Evolutionary conservation across 108 stramenopile genomes (phyloP), one percentile per base, ranked within the genome.

Genomic region (Aurantiochytrium sp.): DNA sequence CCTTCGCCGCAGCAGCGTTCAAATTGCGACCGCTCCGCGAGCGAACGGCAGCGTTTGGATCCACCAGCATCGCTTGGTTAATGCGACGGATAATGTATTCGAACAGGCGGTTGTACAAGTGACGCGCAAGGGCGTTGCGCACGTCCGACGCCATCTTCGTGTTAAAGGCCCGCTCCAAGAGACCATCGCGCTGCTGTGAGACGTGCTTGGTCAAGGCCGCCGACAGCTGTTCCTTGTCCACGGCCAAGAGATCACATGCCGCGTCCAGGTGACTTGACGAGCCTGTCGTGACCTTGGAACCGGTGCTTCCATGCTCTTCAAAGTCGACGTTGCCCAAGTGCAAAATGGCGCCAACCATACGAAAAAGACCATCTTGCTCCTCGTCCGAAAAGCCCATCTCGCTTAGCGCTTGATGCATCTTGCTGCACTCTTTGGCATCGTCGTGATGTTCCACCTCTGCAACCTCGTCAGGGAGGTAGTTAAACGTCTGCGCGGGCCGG

Each of bases 21-120:
- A 83, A 12, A 23, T 83, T 35, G 12, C 76, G 45, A 45, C 23
- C 49, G 51, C 76, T 83, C 51, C 51, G 76, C n/a, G 76, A 53
- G 12, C 87, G 53, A 5, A 72, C 45, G 5, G 87, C 87, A 8
- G 21, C 5, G 14, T 19, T 42, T 10, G 16, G 25, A 5, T 76
- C 47, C 6, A 96, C 96, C 60, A 91, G 92, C 87, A 97, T 95
- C 90, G 95, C 94, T 69, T 93, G 92, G 92, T 98, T 98, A 72
- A 98, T 96, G 72, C 96, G 92, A 8, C 91, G 91, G 60, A 98
- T 97, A 2, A 98, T 93, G 96, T 96, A 97, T n/a, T 97, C 89
- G 89, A 98, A 98, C 29, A 98, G 90, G 16, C 96, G 94, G 51
- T 96, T 96, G 91, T 99, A 99, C 58, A 99, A 92, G n/a, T 97